Evolutionary conservation across 2,329 filamentous ascomycete genomes (phyloP).

Genomic region (Plenodomus biglobosus): DNA sequence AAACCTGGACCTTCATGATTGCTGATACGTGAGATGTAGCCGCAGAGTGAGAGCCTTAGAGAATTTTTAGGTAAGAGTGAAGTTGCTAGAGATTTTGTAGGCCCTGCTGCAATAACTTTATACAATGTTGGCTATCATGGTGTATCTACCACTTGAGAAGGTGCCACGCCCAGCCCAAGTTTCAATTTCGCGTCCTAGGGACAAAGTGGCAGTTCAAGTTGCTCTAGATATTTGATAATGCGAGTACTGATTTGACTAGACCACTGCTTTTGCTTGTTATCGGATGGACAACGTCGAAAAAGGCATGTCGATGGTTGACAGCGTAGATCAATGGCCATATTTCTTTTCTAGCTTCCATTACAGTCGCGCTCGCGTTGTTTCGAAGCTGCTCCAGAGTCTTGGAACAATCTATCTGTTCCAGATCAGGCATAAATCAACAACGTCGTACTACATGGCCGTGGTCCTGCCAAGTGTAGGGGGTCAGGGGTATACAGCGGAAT

Average conservation of each 20-base stretch:
- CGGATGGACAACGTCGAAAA: slow-evolving; percentile 14
- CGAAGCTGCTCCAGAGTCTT: slow-evolving; percentile 1
- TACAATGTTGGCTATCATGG: background rate
- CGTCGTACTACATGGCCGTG: slow-evolving; percentile 5
- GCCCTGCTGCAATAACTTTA: background rate
- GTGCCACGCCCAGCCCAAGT: too few species aligned
- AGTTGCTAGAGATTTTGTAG: slow-evolving; percentile 1
- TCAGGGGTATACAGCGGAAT: slow-evolving; percentile 2
- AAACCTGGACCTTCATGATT: slow-evolving; percentile 19
- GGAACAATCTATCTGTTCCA: slow-evolving; percentile 2
- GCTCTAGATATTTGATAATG: slow-evolving; percentile 4
- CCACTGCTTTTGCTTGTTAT: slow-evolving; percentile 4
- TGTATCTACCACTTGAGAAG: background rate
- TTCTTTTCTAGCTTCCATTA: slow-evolving; percentile 1
- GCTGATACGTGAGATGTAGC: background rate
- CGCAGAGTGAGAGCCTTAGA: slow-evolving; percentile 1
- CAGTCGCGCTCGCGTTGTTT: background rate
- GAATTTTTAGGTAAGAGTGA: background rate
- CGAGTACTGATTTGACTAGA: slow-evolving; percentile 1
- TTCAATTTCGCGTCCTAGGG: slow-evolving; percentile 4
- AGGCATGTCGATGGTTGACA: slow-evolving; percentile 11
- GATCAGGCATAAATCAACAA: slow-evolving; percentile 8
- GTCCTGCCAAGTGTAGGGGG: slow-evolving; percentile 12
- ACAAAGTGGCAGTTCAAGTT: slow-evolving; percentile 9
- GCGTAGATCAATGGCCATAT: background rate